These are phyloP conservation scores for Vitis rupestris DNA, from an alignment of 164 flowering plant genomes.

Conservation along the genomic window DNA sequence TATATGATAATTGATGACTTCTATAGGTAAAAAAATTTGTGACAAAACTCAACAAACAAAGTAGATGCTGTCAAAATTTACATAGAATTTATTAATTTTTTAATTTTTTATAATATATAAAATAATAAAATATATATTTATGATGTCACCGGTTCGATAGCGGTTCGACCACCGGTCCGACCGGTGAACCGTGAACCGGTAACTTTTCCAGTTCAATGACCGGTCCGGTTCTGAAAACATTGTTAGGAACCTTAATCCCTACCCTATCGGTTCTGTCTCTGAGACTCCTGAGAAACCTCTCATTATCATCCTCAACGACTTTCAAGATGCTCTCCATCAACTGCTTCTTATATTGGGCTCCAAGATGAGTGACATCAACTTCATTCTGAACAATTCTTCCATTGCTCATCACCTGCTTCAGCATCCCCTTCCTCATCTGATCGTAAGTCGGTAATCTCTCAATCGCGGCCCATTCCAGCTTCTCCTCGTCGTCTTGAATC, in stretches of 20 bases:
- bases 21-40: too few species aligned
- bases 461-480: constrained; percentile 49
- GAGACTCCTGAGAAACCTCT: constrained; percentile 11
- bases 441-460: constrained; percentile 49
- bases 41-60: too few species aligned
- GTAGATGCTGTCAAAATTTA: too few species aligned
- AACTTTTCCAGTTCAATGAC: too few species aligned
- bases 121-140: too few species aligned
- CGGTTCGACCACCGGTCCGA: too few species aligned
- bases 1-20: too few species aligned
- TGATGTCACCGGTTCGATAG: too few species aligned
- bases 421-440: constrained; percentile 34
- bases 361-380: constrained; percentile 33
- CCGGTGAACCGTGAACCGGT: too few species aligned
- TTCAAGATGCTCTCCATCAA: constrained; percentile 32
- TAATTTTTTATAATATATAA: too few species aligned
- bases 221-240: too few species aligned
- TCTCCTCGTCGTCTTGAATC: constrained; percentile 28
- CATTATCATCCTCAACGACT: constrained; percentile 23
- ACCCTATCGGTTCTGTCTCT: constrained; percentile 8
- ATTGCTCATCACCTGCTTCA: constrained; percentile 26
- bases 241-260: constrained; percentile 13
- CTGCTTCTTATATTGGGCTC: constrained; percentile 22
- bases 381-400: constrained; percentile 28
- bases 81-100: too few species aligned